Percentiles rank a stretch among this genome's conserved stretches.
Conservation (phyloP, 2,329 filamentous ascomycete species). For the Trichoderma simmonsii region DNA sequence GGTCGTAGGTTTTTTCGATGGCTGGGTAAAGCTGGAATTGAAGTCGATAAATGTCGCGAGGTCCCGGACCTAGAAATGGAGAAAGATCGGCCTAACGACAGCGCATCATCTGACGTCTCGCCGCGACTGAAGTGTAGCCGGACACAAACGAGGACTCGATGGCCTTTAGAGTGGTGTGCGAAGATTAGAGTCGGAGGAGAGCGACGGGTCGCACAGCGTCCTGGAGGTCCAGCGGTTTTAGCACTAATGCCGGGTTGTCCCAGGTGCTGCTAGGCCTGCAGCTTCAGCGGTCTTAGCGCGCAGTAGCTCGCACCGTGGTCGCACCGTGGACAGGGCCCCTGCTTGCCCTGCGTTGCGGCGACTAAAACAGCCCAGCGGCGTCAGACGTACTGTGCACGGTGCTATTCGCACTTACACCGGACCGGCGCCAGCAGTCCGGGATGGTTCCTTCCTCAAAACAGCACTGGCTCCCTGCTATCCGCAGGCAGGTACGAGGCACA, state of each 20-base stretch:
- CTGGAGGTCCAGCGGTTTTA: neutral
- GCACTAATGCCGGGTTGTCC: slow-evolving; percentile 8
- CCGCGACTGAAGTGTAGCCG: slow-evolving; percentile 1
- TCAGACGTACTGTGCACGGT: neutral
- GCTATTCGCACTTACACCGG: neutral
- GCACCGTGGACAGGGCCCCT: neutral
- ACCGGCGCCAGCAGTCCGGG: slow-evolving; percentile 10
- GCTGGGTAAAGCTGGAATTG: neutral
- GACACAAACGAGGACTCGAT: neutral
- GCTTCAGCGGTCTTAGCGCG: slow-evolving; percentile 14
- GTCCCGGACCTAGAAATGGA: neutral
- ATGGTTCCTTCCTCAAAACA: slow-evolving; percentile 3
- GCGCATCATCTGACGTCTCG: slow-evolving; percentile 4
- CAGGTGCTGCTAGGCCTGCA: slow-evolving; percentile 10
- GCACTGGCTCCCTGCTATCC: neutral
- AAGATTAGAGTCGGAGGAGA: slow-evolving; percentile 9
- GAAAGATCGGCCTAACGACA: neutral
- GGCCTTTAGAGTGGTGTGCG: neutral
- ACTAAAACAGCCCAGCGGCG: neutral
- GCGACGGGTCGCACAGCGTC: slow-evolving; percentile 15
- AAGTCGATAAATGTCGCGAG: neutral
- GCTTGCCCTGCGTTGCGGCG: neutral
- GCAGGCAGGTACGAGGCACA: slow-evolving; percentile 1
- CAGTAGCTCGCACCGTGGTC: neutral
- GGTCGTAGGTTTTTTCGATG: neutral